Evolutionary conservation across 2,329 filamentous ascomycete species (phyloP).

Genomic region (Cylindrodendrum hubeiense): DNA sequence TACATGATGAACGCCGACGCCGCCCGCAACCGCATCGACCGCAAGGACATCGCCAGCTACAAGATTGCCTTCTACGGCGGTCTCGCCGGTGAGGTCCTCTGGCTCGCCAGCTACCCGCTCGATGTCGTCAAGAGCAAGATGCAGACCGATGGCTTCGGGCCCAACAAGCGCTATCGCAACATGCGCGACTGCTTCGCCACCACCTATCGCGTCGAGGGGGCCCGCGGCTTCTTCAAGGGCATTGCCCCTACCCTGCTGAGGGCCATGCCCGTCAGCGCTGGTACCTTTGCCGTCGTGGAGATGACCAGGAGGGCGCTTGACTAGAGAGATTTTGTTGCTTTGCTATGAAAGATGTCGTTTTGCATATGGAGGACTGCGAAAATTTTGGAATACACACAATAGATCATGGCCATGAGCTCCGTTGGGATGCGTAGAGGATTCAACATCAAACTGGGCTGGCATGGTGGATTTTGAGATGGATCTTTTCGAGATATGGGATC

Average conservation of each 20-base stretch:
- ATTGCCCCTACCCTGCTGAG: slow-evolving; percentile 90
- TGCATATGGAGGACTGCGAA: slow-evolving; percentile 3
- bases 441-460: slow-evolving; percentile 20
- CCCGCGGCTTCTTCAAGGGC: slow-evolving; percentile 93
- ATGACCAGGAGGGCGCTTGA: slow-evolving; percentile 74
- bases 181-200: slow-evolving; percentile 93
- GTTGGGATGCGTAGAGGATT: slow-evolving; percentile 30
- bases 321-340: slow-evolving; percentile 38
- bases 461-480: slow-evolving; percentile 22
- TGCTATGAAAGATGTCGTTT: slow-evolving; percentile 7
- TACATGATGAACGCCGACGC: slow-evolving; percentile 95
- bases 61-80: slow-evolving; percentile 96
- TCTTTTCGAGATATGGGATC: slow-evolving; percentile 18
- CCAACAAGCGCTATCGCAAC: slow-evolving; percentile 76
- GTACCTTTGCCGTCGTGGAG: slow-evolving; percentile 92
- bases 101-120: slow-evolving; percentile 93
- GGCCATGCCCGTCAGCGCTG: slow-evolving; percentile 96
- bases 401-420: slow-evolving; percentile 24
- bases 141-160: slow-evolving; percentile 94
- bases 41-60: slow-evolving; percentile 82
- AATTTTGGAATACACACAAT: slow-evolving; percentile 12
- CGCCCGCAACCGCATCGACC: slow-evolving; percentile 78
- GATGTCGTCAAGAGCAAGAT: slow-evolving; percentile 99
- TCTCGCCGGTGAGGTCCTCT: slow-evolving; percentile 91
- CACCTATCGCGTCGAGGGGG: slow-evolving; percentile 82